phyloP scores from a whole-genome alignment of 176 grass and related monocot species.

The Echinochloa phyllopogon region DNA sequence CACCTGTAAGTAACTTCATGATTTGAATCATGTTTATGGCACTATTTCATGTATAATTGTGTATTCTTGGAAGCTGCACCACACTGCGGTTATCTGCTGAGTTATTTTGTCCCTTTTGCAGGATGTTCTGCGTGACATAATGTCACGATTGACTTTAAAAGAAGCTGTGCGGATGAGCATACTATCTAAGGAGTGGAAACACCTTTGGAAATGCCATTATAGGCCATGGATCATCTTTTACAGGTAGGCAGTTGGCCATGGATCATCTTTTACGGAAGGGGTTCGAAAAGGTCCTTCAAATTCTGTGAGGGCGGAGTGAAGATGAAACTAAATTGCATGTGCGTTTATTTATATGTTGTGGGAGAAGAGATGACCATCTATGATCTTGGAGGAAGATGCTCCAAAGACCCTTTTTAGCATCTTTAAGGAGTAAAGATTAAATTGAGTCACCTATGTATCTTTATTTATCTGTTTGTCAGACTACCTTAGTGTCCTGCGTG shows the following conservation, averaged over 20 bases:
- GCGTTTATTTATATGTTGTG: background rate
- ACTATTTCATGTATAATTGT: no score
- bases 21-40: background rate
- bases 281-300: background rate
- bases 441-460: no score
- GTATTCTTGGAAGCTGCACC: background rate
- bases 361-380: no score
- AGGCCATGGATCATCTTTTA: no score
- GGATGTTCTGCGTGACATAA: constrained; percentile 19
- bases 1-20: background rate
- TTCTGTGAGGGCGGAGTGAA: background rate
- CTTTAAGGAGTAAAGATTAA: no score
- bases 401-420: no score
- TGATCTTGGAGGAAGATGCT: no score
- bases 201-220: constrained; percentile 23
- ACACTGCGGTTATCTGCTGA: background rate
- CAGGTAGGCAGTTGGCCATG: background rate
- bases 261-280: background rate
- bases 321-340: background rate
- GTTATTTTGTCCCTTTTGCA: background rate
- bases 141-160: constrained; percentile 11
- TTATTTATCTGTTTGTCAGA: no score
- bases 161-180: constrained; percentile 35
- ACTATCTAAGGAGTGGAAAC: background rate
- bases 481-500: no score